These are phyloP conservation scores for Pythium utonaiense DNA, from an alignment of 352 stramenopile species.

Conservation along the genomic window DNA sequence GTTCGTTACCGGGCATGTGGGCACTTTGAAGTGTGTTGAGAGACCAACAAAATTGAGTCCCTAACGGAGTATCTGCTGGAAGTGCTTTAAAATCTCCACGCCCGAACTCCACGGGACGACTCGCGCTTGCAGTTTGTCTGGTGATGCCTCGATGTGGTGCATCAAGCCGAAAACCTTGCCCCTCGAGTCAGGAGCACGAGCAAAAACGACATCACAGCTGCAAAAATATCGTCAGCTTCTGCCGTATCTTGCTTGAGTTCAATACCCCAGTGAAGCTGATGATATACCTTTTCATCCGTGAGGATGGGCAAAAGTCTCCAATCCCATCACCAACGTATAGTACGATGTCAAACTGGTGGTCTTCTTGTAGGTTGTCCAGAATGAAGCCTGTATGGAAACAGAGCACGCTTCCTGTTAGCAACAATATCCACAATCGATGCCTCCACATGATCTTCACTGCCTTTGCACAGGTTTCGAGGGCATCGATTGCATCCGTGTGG, in stretches of 20 bases:
- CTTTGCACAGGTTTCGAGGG: constrained; percentile 64
- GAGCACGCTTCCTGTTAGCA: no score
- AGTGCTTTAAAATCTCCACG: not conserved
- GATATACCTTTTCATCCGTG: constrained; percentile 39
- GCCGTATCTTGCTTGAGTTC: no score
- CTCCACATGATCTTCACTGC: constrained; percentile 14
- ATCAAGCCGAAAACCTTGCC: constrained; percentile 35
- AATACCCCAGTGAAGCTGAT: no score
- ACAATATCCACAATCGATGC: no score
- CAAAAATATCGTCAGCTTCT: not conserved
- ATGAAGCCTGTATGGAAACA: no score
- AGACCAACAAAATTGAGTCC: no score
- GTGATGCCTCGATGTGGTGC: constrained; percentile 27
- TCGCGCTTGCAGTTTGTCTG: constrained; percentile 24
- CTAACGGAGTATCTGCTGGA: not conserved
- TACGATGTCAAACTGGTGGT: constrained; percentile 32
- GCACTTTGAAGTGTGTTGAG: no score
- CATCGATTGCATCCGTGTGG: constrained; percentile 45
- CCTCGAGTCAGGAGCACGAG: constrained; percentile 15
- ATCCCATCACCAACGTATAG: constrained; percentile 53
- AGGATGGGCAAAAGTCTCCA: constrained; percentile 49
- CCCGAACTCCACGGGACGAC: constrained; percentile 50
- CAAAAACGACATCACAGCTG: constrained; percentile 10
- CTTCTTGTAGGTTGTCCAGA: constrained; percentile 31
- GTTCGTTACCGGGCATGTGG: no score